phyloP scores from a whole-genome alignment of 805 yeast species.

The Blastobotrys peoriensis region DNA sequence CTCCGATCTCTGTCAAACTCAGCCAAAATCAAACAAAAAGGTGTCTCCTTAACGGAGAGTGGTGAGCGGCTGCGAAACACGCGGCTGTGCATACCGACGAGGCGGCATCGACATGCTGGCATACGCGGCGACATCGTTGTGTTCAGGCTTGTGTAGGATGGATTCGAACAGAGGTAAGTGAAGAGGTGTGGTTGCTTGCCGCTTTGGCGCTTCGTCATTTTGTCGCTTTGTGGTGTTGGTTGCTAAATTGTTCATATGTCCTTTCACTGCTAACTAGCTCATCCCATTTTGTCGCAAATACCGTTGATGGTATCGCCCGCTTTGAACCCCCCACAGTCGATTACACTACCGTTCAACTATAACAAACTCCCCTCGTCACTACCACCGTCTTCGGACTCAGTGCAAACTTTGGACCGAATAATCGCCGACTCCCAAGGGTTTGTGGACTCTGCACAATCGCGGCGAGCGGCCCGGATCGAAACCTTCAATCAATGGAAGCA shows the following conservation, averaged over 20 bases:
- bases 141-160: not conserved
- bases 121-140: no score
- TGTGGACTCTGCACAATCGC: conserved; percentile 21
- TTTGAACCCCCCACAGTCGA: conserved; percentile 49
- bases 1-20: no score
- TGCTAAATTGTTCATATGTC: no score
- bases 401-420: conserved; percentile 30
- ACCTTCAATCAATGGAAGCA: conserved; percentile 32
- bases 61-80: no score
- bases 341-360: conserved; percentile 47
- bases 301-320: conserved; percentile 51
- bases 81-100: no score
- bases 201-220: no score
- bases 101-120: no score
- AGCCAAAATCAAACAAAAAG: no score
- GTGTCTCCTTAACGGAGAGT: no score
- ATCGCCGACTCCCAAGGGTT: conserved; percentile 30
- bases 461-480: conserved; percentile 24
- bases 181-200: no score
- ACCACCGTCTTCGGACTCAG: conserved; percentile 30
- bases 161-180: no score
- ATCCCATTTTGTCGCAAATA: conserved; percentile 44
- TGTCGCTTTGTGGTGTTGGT: no score
- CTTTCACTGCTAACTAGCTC: conserved; percentile 37
- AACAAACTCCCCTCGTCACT: conserved; percentile 31